Evolutionary conservation across 2,329 filamentous ascomycete genomes (phyloP).

Genomic region (Davidsoniella neocaledoniae): DNA sequence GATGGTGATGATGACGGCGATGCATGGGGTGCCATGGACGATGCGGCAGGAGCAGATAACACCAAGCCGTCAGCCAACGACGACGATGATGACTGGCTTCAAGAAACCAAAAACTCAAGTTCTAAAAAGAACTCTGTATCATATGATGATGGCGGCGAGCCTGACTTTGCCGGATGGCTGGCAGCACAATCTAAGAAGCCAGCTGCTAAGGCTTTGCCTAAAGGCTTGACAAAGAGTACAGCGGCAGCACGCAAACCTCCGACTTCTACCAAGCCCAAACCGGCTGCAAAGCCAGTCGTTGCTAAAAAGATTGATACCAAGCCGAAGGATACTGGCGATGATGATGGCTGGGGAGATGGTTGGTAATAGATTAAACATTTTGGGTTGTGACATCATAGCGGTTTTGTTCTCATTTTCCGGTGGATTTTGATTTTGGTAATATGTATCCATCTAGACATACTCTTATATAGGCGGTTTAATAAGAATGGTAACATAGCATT

Average conservation of each 20-base stretch:
- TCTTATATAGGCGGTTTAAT: no score
- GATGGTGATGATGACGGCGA: constrained; percentile 45
- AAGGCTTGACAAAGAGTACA: constrained; percentile 53
- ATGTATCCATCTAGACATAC: background rate
- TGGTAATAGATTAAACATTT: constrained; percentile 28
- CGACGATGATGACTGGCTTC: constrained; percentile 23
- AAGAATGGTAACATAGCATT: no score
- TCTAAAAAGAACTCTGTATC: constrained; percentile 15
- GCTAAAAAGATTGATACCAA: constrained; percentile 55
- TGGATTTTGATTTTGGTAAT: background rate
- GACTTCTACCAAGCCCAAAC: background rate
- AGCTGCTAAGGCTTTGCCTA: constrained; percentile 52
- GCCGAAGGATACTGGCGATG: constrained; percentile 41
- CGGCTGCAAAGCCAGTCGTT: constrained; percentile 18
- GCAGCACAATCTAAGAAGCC: constrained; percentile 66
- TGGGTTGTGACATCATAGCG: background rate
- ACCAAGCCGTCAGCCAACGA: constrained; percentile 16
- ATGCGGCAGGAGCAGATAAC: constrained; percentile 30
- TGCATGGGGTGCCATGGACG: constrained; percentile 59
- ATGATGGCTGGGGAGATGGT: constrained; percentile 50
- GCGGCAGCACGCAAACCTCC: constrained; percentile 27
- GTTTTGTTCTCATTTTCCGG: background rate
- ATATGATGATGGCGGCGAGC: constrained; percentile 60
- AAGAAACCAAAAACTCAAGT: constrained; percentile 19
- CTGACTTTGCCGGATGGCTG: constrained; percentile 91